Percentiles rank a stretch among this genome's conserved stretches.
Evolutionary conservation across 108 stramenopile species (phyloP).

Genomic region (Pseudonitzschia multiseries): DNA sequence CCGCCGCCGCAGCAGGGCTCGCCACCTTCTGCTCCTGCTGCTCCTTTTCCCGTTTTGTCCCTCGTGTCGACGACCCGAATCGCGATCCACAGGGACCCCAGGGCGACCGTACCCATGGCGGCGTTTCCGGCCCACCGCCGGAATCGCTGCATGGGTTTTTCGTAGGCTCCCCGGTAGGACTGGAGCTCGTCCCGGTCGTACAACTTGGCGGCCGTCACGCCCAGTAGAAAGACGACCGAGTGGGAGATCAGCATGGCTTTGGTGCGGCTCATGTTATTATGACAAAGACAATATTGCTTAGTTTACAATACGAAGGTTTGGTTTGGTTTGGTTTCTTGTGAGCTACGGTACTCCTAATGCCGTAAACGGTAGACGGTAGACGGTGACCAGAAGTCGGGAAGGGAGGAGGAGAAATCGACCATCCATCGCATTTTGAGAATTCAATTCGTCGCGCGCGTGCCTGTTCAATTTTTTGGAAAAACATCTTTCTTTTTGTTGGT

Average conservation of each 20-base stretch:
- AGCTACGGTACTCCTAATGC: too few species aligned
- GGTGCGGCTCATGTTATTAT: neutral
- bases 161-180: slow-evolving; percentile 27
- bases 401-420: too few species aligned
- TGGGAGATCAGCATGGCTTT: slow-evolving; percentile 21
- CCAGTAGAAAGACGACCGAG: slow-evolving; percentile 22
- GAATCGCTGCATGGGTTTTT: slow-evolving; percentile 17
- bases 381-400: too few species aligned
- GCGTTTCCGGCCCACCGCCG: slow-evolving; percentile 14
- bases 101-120: slow-evolving; percentile 19
- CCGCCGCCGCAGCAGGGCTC: too few species aligned
- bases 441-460: too few species aligned
- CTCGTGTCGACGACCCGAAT: neutral
- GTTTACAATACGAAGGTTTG: too few species aligned
- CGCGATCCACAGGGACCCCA: slow-evolving; percentile 4
- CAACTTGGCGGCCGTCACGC: slow-evolving; percentile 16
- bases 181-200: slow-evolving; percentile 30
- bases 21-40: neutral
- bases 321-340: too few species aligned
- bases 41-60: neutral
- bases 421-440: too few species aligned
- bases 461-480: too few species aligned
- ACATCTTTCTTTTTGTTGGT: too few species aligned
- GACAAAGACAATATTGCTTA: too few species aligned
- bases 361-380: too few species aligned